Percentiles rank a stretch among this genome's conserved stretches.
Evolutionary conservation across 306 rosid genomes (phyloP).

Genomic region (Neltuma alba): DNA sequence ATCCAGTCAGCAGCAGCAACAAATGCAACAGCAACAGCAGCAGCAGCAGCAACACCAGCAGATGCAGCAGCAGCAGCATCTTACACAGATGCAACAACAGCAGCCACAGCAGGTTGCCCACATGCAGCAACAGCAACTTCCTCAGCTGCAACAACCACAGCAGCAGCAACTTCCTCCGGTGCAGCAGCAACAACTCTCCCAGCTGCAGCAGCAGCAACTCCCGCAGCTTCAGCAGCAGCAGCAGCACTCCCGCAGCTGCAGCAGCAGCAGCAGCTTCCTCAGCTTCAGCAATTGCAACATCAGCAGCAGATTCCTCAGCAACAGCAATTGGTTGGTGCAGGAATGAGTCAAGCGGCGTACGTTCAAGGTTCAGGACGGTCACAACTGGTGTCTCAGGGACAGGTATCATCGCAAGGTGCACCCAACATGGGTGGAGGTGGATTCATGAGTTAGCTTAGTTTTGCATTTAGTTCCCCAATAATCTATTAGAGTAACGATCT

Average conservation of each 20-base stretch:
- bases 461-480: not conserved
- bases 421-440: constrained; percentile 76
- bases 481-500: not conserved
- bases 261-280: constrained; percentile 59
- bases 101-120: constrained; percentile 18
- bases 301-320: constrained; percentile 66
- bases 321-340: constrained; percentile 82
- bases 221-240: constrained; percentile 43
- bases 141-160: constrained; percentile 28
- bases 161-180: constrained; percentile 37
- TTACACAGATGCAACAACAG: constrained; percentile 46
- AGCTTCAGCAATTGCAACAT: constrained; percentile 63
- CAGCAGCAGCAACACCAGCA: constrained; percentile 56
- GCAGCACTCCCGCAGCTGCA: constrained; percentile 34
- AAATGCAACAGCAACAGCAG: constrained; percentile 52
- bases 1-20: constrained; percentile 77
- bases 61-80: constrained; percentile 50
- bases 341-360: constrained; percentile 71
- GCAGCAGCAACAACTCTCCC: not conserved
- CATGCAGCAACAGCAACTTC: constrained; percentile 33
- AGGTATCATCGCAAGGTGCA: constrained; percentile 73
- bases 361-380: constrained; percentile 86
- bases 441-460: constrained; percentile 63
- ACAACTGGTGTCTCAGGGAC: constrained; percentile 84
- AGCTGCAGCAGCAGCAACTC: constrained; percentile 43